Evolutionary conservation across 257 asterid genomes (phyloP).

Genomic region (Gentiana straminea): DNA sequence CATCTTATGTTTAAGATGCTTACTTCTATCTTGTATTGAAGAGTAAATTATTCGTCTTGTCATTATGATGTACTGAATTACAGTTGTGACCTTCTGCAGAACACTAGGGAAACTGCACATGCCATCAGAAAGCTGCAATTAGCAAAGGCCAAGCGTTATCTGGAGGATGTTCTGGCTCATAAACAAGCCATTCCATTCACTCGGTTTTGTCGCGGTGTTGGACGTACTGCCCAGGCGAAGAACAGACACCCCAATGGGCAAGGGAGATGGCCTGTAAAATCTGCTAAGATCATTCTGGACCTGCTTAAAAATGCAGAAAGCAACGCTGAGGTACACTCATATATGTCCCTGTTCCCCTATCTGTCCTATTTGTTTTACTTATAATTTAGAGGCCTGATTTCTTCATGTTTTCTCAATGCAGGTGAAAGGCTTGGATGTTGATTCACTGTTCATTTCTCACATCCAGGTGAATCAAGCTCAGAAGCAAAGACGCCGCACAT

Average conservation of each 20-base stretch:
- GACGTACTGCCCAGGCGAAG: slow-evolving; percentile 93
- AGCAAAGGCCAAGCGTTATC: slow-evolving; percentile 71
- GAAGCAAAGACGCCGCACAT: slow-evolving; percentile 82
- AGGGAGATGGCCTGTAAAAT: slow-evolving; percentile 87
- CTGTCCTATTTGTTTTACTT: background rate
- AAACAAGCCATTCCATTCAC: slow-evolving; percentile 90
- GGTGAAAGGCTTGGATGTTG: slow-evolving; percentile 95
- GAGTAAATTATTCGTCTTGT: no score
- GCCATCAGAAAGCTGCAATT: slow-evolving; percentile 67
- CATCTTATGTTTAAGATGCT: no score
- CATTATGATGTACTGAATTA: no score
- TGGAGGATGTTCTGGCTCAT: slow-evolving; percentile 84
- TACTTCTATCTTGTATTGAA: no score
- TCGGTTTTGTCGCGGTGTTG: slow-evolving; percentile 75
- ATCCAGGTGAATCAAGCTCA: slow-evolving; percentile 86
- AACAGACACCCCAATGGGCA: slow-evolving; percentile 81
- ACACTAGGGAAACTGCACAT: slow-evolving; percentile 84
- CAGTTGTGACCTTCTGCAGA: slow-evolving; percentile 23
- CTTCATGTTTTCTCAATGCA: slow-evolving; percentile 12
- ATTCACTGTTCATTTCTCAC: slow-evolving; percentile 79
- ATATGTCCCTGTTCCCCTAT: no score
- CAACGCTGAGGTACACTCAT: slow-evolving; percentile 69
- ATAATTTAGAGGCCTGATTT: background rate
- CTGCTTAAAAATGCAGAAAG: slow-evolving; percentile 78
- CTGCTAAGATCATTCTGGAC: slow-evolving; percentile 63